phyloP scores from a whole-genome alignment of 2,329 filamentous ascomycete species.

The Gyromitra esculenta region DNA sequence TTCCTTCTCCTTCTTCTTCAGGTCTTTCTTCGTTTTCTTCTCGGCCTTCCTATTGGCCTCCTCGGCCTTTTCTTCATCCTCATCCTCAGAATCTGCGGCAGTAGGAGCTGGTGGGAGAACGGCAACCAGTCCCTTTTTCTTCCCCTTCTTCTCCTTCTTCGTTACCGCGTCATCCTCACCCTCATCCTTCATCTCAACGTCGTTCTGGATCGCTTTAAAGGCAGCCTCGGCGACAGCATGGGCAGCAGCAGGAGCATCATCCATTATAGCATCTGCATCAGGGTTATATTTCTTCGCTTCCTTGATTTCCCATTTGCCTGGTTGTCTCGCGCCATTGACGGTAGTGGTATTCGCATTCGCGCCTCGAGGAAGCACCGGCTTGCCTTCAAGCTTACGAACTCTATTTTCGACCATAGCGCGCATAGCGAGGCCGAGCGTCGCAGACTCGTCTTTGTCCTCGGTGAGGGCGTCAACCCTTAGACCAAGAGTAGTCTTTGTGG shows the following conservation, averaged over 20 bases:
- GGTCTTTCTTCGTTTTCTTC: constrained; percentile 40
- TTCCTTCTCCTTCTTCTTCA: constrained; percentile 58
- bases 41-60: constrained; percentile 37
- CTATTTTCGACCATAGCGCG: constrained; percentile 79
- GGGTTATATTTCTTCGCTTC: constrained; percentile 93
- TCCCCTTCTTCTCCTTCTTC: constrained; percentile 60
- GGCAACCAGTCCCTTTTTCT: constrained; percentile 41
- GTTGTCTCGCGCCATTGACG: constrained; percentile 60
- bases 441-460: constrained; percentile 89
- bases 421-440: constrained; percentile 77
- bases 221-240: constrained; percentile 62
- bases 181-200: constrained; percentile 62
- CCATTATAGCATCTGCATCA: constrained; percentile 85
- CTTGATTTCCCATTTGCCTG: constrained; percentile 88
- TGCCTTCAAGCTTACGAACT: constrained; percentile 84
- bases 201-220: constrained; percentile 64
- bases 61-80: constrained; percentile 11
- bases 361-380: constrained; percentile 79
- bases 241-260: constrained; percentile 71
- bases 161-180: constrained; percentile 61
- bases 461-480: constrained; percentile 89
- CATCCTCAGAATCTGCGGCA: constrained; percentile 7
- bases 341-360: constrained; percentile 61
- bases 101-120: constrained; percentile 30
- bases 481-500: constrained; percentile 91